phyloP scores from a whole-genome alignment of 176 grass and related monocot species.

The Oryza coarctata region DNA sequence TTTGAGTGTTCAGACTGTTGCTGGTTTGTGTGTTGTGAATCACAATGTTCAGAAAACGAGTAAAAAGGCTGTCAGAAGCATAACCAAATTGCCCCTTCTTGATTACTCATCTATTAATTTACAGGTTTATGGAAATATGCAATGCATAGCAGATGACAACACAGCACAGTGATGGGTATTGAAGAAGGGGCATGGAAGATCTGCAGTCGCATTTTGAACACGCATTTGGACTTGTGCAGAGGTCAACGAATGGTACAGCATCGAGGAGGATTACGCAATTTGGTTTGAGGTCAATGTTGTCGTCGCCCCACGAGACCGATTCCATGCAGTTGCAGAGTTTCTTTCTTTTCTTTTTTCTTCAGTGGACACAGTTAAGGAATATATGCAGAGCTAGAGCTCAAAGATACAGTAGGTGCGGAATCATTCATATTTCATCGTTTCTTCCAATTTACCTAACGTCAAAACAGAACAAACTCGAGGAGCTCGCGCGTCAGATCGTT shows the following conservation, averaged over 20 bases:
- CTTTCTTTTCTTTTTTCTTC: background rate
- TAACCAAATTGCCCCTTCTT: background rate
- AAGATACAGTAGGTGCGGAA: background rate
- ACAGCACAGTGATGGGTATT: background rate
- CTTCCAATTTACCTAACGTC: background rate
- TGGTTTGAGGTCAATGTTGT: background rate
- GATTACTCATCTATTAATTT: background rate
- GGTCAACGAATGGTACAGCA: conserved; percentile 22
- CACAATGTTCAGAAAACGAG: background rate
- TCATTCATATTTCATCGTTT: background rate
- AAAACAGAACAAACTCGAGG: background rate
- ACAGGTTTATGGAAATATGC: background rate
- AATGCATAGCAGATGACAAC: background rate
- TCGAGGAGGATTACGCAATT: background rate
- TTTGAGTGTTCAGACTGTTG: background rate
- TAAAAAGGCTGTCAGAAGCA: background rate
- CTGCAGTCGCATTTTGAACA: background rate
- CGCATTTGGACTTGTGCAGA: background rate
- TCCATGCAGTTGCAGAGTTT: background rate
- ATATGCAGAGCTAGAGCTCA: background rate
- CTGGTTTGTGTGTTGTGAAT: background rate
- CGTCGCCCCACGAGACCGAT: background rate
- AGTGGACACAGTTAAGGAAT: background rate
- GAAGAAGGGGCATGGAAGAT: conserved; percentile 7
- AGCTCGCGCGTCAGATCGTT: background rate